phyloP scores from a whole-genome alignment of 2,329 filamentous ascomycete species.

The Diaporthe vexans region DNA sequence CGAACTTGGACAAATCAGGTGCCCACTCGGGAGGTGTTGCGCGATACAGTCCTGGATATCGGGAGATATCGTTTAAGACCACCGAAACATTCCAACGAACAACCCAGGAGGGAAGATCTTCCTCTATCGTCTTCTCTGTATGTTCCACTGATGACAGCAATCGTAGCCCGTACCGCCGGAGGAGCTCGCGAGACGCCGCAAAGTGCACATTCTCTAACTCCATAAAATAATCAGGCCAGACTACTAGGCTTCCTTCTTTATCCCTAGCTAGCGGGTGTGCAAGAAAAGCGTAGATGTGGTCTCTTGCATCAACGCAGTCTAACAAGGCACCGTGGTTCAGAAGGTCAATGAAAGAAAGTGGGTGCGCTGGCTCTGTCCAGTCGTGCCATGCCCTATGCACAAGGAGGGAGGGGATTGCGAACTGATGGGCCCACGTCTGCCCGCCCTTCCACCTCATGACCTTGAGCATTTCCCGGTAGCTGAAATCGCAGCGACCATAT shows the following conservation, averaged over 20 bases:
- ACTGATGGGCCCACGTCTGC: not conserved
- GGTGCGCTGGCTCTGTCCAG: not conserved
- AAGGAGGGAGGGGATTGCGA: not conserved
- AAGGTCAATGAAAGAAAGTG: not conserved
- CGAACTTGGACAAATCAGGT: not conserved
- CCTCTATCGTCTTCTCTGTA: not conserved
- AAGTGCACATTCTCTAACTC: not conserved
- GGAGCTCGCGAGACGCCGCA: not conserved
- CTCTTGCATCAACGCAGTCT: conserved; percentile 11
- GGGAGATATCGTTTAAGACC: conserved; percentile 5
- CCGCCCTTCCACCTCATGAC: not conserved
- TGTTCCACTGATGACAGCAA: conserved; percentile 23
- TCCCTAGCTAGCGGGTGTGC: conserved; percentile 14
- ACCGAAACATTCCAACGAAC: conserved; percentile 8
- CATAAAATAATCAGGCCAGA: conserved; percentile 14
- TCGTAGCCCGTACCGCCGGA: not conserved
- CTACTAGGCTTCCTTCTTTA: not conserved
- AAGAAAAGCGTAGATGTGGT: conserved; percentile 25
- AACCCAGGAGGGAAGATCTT: not conserved
- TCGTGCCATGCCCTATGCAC: not conserved
- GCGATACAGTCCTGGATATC: not conserved
- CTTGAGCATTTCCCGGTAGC: conserved; percentile 9
- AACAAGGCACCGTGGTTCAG: conserved; percentile 10
- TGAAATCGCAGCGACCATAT: conserved; percentile 16
- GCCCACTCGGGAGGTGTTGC: not conserved